phyloP scores from a whole-genome alignment of 2,329 filamentous ascomycete species.

The Atkinsonella hypoxylon region DNA sequence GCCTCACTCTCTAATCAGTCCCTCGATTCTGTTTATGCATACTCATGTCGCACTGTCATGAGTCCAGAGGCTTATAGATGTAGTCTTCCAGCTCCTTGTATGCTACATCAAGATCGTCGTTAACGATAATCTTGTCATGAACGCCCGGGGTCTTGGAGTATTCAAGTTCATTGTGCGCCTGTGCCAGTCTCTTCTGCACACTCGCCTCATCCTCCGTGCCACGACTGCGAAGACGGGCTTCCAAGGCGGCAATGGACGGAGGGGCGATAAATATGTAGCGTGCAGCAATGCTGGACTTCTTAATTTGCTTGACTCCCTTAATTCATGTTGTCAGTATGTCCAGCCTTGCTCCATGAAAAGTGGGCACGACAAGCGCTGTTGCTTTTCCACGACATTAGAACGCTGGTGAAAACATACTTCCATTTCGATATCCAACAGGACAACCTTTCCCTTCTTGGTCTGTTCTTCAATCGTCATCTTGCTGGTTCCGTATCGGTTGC shows the following conservation, averaged over 20 bases:
- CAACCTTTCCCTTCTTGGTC: constrained; percentile 56
- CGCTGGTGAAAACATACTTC: constrained; percentile 43
- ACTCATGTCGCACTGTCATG: constrained; percentile 4
- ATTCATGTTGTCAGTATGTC: neutral
- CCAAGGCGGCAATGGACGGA: constrained; percentile 61
- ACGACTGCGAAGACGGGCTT: constrained; percentile 60
- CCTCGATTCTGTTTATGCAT: neutral
- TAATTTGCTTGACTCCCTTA: constrained; percentile 80
- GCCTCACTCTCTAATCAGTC: neutral
- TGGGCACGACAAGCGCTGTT: neutral
- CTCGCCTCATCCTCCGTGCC: constrained; percentile 69
- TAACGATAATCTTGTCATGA: constrained; percentile 27
- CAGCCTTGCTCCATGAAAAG: neutral
- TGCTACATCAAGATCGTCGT: constrained; percentile 35
- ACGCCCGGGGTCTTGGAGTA: constrained; percentile 55
- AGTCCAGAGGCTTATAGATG: constrained; percentile 25
- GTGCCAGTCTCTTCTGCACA: constrained; percentile 54
- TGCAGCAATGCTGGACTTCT: constrained; percentile 59
- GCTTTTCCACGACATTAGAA: neutral
- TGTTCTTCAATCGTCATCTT: constrained; percentile 68
- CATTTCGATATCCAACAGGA: constrained; percentile 94
- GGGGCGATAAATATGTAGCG: constrained; percentile 79
- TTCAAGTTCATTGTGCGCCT: constrained; percentile 64
- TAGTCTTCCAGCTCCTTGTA: constrained; percentile 42
- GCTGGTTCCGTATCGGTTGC: constrained; percentile 79